These are phyloP conservation scores for Yamadazyma pseudoaaseri DNA, from an alignment of 1,139 yeast genomes.

Conservation along the genomic window DNA sequence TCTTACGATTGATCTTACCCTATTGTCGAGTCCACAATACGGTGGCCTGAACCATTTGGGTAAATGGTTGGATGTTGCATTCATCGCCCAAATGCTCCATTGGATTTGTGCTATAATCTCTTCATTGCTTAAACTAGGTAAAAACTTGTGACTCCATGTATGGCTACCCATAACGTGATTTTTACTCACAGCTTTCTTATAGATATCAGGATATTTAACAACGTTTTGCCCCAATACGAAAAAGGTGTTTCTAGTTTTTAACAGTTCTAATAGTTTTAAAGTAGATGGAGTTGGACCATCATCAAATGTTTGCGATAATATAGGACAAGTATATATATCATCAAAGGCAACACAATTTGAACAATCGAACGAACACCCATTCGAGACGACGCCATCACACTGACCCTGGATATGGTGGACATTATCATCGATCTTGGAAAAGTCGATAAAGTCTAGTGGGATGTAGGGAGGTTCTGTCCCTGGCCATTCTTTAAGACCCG, in stretches of 20 bases:
- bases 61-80: conserved; percentile 85
- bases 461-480: conserved; percentile 83
- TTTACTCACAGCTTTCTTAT: conserved; percentile 48
- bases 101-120: conserved; percentile 83
- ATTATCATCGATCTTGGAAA: conserved; percentile 45
- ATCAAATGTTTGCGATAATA: conserved; percentile 84
- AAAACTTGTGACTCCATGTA: conserved; percentile 88
- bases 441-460: conserved; percentile 69
- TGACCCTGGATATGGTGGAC: conserved; percentile 56
- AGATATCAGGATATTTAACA: conserved; percentile 72
- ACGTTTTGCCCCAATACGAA: conserved; percentile 84
- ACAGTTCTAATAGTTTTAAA: conserved; percentile 49
- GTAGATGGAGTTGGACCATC: conserved; percentile 90
- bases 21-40: conserved; percentile 87
- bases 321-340: conserved; percentile 74
- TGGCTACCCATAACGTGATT: conserved; percentile 89
- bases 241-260: conserved; percentile 63
- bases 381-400: conserved; percentile 46
- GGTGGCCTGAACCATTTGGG: conserved; percentile 98
- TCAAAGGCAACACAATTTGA: conserved; percentile 73
- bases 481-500: conserved; percentile 81
- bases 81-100: conserved; percentile 98
- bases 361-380: conserved; percentile 85
- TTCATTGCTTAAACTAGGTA: conserved; percentile 76
- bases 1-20: conserved; percentile 75